Evolutionary conservation across 2,329 filamentous ascomycete genomes (phyloP), one percentile per base, ranked within the genome.

Genomic region (Cladosporium sp.): DNA sequence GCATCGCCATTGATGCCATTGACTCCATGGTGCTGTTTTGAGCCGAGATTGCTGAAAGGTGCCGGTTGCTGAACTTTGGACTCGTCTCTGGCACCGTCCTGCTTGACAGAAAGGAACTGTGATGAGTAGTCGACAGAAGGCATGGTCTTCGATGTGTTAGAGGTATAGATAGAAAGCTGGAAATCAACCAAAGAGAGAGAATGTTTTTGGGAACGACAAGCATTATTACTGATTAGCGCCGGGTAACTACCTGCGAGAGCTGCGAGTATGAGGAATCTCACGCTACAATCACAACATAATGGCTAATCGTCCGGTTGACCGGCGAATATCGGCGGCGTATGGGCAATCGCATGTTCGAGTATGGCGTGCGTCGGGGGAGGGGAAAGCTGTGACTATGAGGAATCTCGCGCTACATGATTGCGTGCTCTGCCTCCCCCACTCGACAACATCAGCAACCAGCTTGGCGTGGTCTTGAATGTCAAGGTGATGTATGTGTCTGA

Each of bases 81-180:
- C 11, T 50, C 32, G 7, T 39, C 48, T 15, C 43, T 50, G 3
- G 25, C 38, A 15, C 18, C 33, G 32, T 25, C 32, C 6, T 43
- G 48, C 48, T 50, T 50, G 13, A 50, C 32, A n/a, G 48, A 50
- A 12, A 50, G 32, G 15, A 50, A 50, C 12, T 43, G 32, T 18
- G 48, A 30, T 15, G 43, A 38, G 5, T 33, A 19, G 13, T 48
- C 45, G n/a, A 48, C 38, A 13, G 45, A 48, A 48, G 45, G 45
- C 45, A 48, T 48, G 13, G 11, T 30, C 32, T 20, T 15, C 33
- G 18, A 5, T 9, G 20, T 25, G 13, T 7, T n/a, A n/a, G n/a
- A n/a, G n/a, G n/a, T n/a, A n/a, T n/a, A 29, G 33, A 38, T n/a
- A 5, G 9, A 12, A 46, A n/a, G n/a, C n/a, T n/a, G n/a, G 13